These are phyloP conservation scores for Mucor indicus DNA, from an alignment of 371 early-diverging fungal species.

Conservation along the genomic window DNA sequence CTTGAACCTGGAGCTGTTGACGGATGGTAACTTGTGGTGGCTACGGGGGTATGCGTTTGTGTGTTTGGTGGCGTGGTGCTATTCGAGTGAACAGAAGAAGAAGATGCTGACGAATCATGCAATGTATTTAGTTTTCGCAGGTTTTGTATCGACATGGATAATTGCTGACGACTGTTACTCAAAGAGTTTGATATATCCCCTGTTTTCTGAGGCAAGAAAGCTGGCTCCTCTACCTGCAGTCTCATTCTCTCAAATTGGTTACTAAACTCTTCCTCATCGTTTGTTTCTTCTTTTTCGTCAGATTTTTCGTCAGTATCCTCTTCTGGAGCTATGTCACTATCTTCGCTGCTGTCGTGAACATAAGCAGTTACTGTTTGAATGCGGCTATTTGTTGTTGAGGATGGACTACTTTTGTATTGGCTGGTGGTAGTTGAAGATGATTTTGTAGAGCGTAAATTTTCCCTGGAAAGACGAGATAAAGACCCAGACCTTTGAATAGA, in stretches of 20 bases:
- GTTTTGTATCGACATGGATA: slow-evolving; percentile 13
- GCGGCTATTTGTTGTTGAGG: not conserved
- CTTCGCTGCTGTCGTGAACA: not conserved
- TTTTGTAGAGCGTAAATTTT: no score
- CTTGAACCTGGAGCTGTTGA: slow-evolving; percentile 11
- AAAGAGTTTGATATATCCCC: not conserved
- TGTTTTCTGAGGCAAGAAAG: slow-evolving; percentile 26
- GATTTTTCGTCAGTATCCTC: not conserved
- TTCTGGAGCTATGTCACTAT: not conserved
- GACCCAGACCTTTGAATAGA: not conserved
- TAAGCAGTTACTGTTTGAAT: not conserved
- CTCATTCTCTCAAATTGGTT: slow-evolving; percentile 33
- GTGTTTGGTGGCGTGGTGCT: not conserved
- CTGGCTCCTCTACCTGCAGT: slow-evolving; percentile 35
- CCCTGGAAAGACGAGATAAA: no score
- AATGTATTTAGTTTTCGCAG: slow-evolving; percentile 1
- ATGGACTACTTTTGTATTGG: not conserved
- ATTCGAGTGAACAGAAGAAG: not conserved
- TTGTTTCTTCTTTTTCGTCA: slow-evolving; percentile 1
- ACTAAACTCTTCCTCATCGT: slow-evolving; percentile 26
- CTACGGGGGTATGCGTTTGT: slow-evolving; percentile 3
- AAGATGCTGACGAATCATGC: not conserved
- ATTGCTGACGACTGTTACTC: slow-evolving; percentile 5
- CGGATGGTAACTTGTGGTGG: not conserved
- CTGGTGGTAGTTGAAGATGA: not conserved